Percentiles rank a stretch among this genome's conserved stretches.
Evolutionary conservation across 768 basidiomycete species (phyloP).

Genomic region (Cystobasidium ongulense): DNA sequence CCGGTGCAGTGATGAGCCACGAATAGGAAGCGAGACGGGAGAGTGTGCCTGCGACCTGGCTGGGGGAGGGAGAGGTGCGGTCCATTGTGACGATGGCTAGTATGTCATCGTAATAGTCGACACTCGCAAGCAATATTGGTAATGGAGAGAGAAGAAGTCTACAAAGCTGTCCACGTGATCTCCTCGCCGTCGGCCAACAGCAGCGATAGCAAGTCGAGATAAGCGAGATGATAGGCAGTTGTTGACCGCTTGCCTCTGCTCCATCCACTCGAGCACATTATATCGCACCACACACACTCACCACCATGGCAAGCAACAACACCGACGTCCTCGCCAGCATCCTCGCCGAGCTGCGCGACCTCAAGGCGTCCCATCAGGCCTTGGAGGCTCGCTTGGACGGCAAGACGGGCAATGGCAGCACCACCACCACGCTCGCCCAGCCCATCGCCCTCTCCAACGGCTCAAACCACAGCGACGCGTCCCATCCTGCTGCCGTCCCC

Average conservation of each 20-base stretch:
- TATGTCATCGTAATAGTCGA: neutral
- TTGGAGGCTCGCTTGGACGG: constrained; percentile 11
- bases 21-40: neutral
- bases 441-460: constrained; percentile 22
- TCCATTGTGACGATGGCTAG: neutral
- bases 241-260: neutral
- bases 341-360: constrained; percentile 29
- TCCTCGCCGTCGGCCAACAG: neutral
- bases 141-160: neutral
- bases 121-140: neutral
- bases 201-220: too few relatives aligned
- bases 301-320: neutral
- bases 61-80: neutral
- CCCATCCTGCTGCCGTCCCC: neutral
- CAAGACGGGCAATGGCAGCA: neutral
- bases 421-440: neutral
- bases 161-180: neutral
- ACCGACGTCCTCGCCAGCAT: constrained; percentile 25
- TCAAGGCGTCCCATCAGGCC: constrained; percentile 6
- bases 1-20: neutral
- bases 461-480: neutral
- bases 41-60: neutral
- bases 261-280: neutral
- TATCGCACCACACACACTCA: neutral
- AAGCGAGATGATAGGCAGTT: neutral